phyloP scores from a whole-genome alignment of 108 stramenopile genomes.

The Stephanodiscus triporus region DNA sequence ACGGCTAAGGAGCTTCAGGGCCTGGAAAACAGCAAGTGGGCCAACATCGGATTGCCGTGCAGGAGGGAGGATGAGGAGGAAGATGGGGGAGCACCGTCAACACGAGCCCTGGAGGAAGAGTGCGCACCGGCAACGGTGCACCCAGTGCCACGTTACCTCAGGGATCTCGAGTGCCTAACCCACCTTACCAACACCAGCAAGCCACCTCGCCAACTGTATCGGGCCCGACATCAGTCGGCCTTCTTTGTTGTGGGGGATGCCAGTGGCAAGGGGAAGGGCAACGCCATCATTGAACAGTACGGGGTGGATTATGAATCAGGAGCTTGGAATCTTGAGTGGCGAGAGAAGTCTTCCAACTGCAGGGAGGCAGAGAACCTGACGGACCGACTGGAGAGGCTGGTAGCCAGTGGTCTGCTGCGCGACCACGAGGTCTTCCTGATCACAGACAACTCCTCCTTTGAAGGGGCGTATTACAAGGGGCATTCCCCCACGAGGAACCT shows the following conservation, averaged over 20 bases:
- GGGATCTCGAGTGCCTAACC: conserved; percentile 11
- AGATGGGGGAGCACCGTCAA: no score
- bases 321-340: neutral
- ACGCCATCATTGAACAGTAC: no score
- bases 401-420: neutral
- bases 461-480: conserved; percentile 51
- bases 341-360: conserved; percentile 36
- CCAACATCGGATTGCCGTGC: no score
- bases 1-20: no score
- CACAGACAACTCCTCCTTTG: conserved; percentile 49
- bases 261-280: no score
- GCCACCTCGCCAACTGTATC: neutral
- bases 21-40: no score
- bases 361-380: no score
- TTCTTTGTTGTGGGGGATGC: conserved; percentile 43
- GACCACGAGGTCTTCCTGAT: no score
- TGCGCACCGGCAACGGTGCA: conserved; percentile 15
- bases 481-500: no score
- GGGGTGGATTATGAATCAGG: no score
- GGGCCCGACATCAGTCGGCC: neutral
- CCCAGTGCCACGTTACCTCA: conserved; percentile 24
- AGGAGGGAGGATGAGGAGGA: no score
- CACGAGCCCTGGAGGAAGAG: conserved; percentile 27
- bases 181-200: no score
- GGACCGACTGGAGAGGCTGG: neutral